Conservation (phyloP, 2,329 filamentous ascomycete genomes). For the Beauveria australis region DNA sequence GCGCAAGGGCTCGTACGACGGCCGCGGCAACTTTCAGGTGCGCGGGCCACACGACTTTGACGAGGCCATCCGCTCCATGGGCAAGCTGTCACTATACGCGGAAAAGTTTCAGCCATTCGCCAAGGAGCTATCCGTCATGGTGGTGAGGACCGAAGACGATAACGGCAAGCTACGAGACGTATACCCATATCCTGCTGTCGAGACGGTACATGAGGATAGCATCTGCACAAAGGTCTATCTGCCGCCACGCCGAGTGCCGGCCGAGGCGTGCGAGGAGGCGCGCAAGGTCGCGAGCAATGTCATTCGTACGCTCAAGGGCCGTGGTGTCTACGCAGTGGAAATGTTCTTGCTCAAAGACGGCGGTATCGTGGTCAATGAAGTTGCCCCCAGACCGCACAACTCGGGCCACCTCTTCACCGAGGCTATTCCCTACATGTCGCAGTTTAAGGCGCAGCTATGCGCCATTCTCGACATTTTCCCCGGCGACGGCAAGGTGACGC, state of each 20-base stretch:
- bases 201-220: conserved; percentile 91
- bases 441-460: conserved; percentile 84
- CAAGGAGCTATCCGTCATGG: conserved; percentile 88
- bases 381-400: conserved; percentile 77
- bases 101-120: conserved; percentile 84
- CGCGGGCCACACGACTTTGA: conserved; percentile 38
- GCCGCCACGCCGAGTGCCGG: conserved; percentile 65
- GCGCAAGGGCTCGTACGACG: conserved; percentile 84
- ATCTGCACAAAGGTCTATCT: conserved; percentile 91
- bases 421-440: conserved; percentile 74
- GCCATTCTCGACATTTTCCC: conserved; percentile 66
- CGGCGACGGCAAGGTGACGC: conserved; percentile 41
- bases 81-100: conserved; percentile 68
- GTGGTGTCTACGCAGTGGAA: conserved; percentile 93
- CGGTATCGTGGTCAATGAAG: conserved; percentile 73
- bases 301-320: conserved; percentile 71
- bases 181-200: conserved; percentile 78
- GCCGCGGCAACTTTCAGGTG: conserved; percentile 59
- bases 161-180: conserved; percentile 39
- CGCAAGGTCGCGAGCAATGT: conserved; percentile 72
- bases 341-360: conserved; percentile 78
- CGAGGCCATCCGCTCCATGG: conserved; percentile 61
- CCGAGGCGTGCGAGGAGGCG: conserved; percentile 53
- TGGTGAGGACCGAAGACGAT: conserved; percentile 75
- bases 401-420: conserved; percentile 95